Conservation (phyloP, 768 basidiomycete genomes). For the Termitomyces sp. region DNA sequence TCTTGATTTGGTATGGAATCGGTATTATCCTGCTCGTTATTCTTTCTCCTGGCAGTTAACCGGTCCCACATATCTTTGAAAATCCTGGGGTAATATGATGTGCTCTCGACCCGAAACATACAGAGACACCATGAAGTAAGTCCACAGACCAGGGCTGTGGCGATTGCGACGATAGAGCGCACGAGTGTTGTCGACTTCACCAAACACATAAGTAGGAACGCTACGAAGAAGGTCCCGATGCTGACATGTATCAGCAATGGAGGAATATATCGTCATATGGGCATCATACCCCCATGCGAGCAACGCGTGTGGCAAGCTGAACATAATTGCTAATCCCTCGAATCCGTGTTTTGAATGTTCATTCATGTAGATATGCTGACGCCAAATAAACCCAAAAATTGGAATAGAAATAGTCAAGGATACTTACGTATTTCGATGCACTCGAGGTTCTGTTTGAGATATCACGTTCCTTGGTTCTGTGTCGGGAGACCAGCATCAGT, state of each 20-base stretch:
- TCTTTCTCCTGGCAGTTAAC: neutral
- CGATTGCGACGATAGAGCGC: neutral
- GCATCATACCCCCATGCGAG: neutral
- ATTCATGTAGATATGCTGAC: neutral
- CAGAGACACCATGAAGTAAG: constrained; percentile 1
- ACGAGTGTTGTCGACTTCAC: neutral
- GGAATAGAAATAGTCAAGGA: no score
- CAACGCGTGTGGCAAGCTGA: neutral
- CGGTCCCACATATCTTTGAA: neutral
- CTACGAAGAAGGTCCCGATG: neutral
- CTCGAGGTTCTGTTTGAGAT: no score
- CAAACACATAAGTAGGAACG: neutral
- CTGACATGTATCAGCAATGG: neutral
- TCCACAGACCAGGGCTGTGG: neutral
- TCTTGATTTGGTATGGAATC: neutral
- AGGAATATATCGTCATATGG: neutral
- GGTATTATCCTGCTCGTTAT: neutral
- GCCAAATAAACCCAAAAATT: neutral
- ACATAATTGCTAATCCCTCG: neutral
- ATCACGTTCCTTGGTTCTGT: constrained; percentile 22
- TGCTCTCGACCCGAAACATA: neutral
- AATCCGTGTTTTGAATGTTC: neutral
- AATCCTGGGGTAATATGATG: no score
- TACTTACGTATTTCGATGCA: no score
- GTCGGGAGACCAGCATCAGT: constrained; percentile 36